A percentile compares a stretch with the other conserved stretches of the same genome.
Evolutionary conservation across 2,329 filamentous ascomycete species (phyloP).

Genomic region (Beauveria caledonica): DNA sequence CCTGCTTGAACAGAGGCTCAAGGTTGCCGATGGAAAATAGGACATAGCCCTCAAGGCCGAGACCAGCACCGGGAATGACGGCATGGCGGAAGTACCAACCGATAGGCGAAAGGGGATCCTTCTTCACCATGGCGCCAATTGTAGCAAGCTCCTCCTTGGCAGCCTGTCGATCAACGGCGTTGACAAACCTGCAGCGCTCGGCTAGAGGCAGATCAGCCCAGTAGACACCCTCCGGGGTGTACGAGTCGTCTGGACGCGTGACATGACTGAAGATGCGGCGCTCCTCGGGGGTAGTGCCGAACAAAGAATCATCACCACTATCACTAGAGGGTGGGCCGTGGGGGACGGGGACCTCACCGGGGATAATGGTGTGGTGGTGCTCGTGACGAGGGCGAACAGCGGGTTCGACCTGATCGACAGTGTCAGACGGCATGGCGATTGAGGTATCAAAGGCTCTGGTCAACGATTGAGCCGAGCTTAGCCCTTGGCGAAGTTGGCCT

Average conservation of each 20-base stretch:
- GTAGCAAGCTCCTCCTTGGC: slow-evolving; percentile 55
- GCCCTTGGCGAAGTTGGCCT: background rate
- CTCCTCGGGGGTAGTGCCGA: slow-evolving; percentile 39
- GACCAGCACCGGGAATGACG: slow-evolving; percentile 83
- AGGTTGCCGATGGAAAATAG: slow-evolving; percentile 96
- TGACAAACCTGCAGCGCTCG: slow-evolving; percentile 68
- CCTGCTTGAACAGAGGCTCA: slow-evolving; percentile 67
- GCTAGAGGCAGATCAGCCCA: slow-evolving; percentile 78
- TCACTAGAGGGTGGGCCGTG: slow-evolving; percentile 39
- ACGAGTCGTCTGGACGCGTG: slow-evolving; percentile 82
- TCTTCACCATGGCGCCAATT: slow-evolving; percentile 75
- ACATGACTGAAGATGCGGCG: slow-evolving; percentile 65
- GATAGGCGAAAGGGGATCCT: slow-evolving; percentile 77
- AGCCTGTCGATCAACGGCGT: slow-evolving; percentile 63
- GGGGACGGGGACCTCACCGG: slow-evolving; percentile 47
- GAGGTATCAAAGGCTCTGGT: background rate
- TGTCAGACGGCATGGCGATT: background rate
- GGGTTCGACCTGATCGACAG: slow-evolving; percentile 2
- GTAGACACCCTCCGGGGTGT: slow-evolving; percentile 74
- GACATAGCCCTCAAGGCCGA: slow-evolving; percentile 90
- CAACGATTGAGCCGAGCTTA: background rate
- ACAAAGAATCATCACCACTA: slow-evolving; percentile 38
- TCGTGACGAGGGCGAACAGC: slow-evolving; percentile 16
- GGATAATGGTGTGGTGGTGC: slow-evolving; percentile 32
- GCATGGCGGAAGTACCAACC: slow-evolving; percentile 83